These are phyloP conservation scores for Blepharisma japonicum DNA, from an alignment of 73 alveolate species.

Conservation along the genomic window DNA sequence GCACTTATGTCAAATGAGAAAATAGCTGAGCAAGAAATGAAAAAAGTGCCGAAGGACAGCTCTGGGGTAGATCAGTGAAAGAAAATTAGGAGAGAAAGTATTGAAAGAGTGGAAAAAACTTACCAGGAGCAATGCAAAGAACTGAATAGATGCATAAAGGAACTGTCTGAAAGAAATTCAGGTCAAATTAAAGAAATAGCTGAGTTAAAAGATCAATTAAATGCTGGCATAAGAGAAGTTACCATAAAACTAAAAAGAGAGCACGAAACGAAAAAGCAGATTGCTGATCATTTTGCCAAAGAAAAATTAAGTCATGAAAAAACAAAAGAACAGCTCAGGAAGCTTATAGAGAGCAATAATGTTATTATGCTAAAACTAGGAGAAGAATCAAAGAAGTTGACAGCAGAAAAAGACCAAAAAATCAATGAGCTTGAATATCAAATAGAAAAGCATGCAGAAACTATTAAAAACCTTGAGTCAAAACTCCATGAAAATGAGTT, in stretches of 20 bases:
- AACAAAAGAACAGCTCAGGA: too few relatives aligned
- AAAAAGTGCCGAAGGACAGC: not conserved
- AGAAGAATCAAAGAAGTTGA: too few relatives aligned
- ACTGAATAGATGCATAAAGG: not conserved
- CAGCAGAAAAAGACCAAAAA: too few relatives aligned
- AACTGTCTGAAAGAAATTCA: not conserved
- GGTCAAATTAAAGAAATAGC: not conserved
- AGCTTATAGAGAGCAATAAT: too few relatives aligned
- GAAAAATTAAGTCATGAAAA: not conserved
- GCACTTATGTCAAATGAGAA: too few relatives aligned
- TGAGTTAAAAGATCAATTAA: not conserved
- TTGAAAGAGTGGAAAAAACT: not conserved
- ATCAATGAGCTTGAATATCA: too few relatives aligned
- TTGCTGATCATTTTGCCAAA: not conserved
- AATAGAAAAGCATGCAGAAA: too few relatives aligned
- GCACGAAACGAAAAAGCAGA: not conserved
- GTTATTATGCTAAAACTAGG: too few relatives aligned
- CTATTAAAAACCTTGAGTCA: too few relatives aligned
- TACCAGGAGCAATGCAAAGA: not conserved
- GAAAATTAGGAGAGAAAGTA: not conserved
- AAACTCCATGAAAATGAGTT: too few relatives aligned
- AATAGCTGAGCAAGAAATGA: not conserved
- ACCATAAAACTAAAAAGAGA: constrained; percentile 4
- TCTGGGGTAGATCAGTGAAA: constrained; percentile 11
- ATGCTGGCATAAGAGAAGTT: not conserved